Evolutionary conservation across 1,284 basidiomycete genomes (phyloP).

Genomic region (Ustilago xerochloae): DNA sequence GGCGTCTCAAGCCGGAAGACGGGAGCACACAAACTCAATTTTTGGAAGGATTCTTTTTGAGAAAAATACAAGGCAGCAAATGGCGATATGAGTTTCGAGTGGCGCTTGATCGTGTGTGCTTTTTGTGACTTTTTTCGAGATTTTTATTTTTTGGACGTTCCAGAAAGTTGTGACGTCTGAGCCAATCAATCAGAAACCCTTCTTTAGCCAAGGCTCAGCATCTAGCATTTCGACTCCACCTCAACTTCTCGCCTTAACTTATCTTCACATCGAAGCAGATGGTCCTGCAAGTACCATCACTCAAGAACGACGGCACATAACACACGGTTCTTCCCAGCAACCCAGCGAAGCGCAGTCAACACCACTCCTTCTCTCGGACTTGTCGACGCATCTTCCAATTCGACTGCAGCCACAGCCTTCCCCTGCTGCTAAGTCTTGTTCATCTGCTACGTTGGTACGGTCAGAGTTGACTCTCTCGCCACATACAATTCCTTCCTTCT

Average conservation of each 20-base stretch:
- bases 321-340: too few relatives aligned
- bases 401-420: too few relatives aligned
- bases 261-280: background rate
- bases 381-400: too few relatives aligned
- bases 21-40: too few relatives aligned
- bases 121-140: background rate
- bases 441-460: too few relatives aligned
- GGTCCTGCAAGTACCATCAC: background rate
- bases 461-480: too few relatives aligned
- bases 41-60: conserved; percentile 8
- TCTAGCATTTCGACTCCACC: background rate
- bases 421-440: too few relatives aligned
- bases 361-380: too few relatives aligned
- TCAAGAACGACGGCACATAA: too few relatives aligned
- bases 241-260: background rate
- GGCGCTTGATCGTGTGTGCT: conserved; percentile 21
- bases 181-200: background rate
- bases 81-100: conserved; percentile 11
- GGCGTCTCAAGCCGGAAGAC: background rate
- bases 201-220: background rate
- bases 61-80: conserved; percentile 9
- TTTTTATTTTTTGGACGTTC: conserved; percentile 9
- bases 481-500: too few relatives aligned
- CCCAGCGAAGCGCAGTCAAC: too few relatives aligned
- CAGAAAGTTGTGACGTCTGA: conserved; percentile 7